These are phyloP conservation scores for Yarrowia sp. DNA, from an alignment of 805 yeast species.

Conservation along the genomic window DNA sequence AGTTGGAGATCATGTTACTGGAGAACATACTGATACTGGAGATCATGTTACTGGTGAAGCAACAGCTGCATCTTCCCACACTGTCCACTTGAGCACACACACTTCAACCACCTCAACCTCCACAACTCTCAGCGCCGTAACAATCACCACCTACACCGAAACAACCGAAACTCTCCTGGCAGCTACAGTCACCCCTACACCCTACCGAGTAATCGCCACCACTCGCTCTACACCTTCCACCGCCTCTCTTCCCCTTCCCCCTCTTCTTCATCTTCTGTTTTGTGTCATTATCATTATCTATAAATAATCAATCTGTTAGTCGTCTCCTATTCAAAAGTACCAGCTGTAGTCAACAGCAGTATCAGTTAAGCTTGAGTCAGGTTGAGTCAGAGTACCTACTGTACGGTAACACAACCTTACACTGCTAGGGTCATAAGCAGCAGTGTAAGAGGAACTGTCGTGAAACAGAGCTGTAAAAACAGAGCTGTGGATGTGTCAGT, in stretches of 20 bases:
- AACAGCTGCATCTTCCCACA: background rate
- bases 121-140: background rate
- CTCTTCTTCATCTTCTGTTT: background rate
- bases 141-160: background rate
- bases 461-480: too few species aligned
- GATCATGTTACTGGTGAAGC: background rate
- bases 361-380: too few species aligned
- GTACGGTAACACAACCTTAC: too few species aligned
- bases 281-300: constrained; percentile 20
- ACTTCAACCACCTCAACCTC: background rate
- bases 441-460: too few species aligned
- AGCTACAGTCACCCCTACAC: background rate
- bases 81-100: background rate
- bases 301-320: constrained; percentile 4
- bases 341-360: too few species aligned
- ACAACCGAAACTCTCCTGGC: background rate
- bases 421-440: too few species aligned
- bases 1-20: background rate
- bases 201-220: background rate
- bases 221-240: background rate
- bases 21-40: too few species aligned
- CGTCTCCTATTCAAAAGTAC: background rate
- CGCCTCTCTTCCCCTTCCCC: background rate
- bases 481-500: too few species aligned
- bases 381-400: too few species aligned